These are phyloP conservation scores for Myxozyma mucilagina DNA, from an alignment of 805 yeast species.

Conservation along the genomic window DNA sequence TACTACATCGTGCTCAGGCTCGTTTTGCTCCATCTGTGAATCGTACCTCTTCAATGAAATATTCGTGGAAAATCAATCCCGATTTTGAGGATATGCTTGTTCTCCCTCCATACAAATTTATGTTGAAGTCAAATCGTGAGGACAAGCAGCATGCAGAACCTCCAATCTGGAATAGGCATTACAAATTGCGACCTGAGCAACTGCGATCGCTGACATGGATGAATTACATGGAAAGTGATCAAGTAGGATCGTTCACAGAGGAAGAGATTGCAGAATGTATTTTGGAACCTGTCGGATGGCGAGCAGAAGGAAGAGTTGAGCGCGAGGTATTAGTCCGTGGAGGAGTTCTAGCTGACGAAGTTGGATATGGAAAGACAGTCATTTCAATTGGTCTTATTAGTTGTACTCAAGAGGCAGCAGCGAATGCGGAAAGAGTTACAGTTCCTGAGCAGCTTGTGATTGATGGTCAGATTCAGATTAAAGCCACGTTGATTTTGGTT, in stretches of 20 bases:
- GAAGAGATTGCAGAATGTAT: slow-evolving; percentile 14
- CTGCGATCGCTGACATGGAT: slow-evolving; percentile 16
- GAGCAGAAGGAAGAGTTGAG: slow-evolving; percentile 14
- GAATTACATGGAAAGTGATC: slow-evolving; percentile 9
- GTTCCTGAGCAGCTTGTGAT: neutral
- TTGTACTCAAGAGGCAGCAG: slow-evolving; percentile 9
- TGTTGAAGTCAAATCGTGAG: slow-evolving; percentile 1
- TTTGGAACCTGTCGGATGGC: slow-evolving; percentile 17
- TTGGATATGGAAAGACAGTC: slow-evolving; percentile 19
- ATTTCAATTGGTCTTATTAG: slow-evolving; percentile 14
- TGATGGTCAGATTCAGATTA: slow-evolving; percentile 7
- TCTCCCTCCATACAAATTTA: neutral
- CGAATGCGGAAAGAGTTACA: neutral
- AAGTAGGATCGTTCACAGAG: slow-evolving; percentile 3
- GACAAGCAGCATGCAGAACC: slow-evolving; percentile 10
- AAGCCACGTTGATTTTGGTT: slow-evolving; percentile 13
- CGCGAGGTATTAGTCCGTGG: slow-evolving; percentile 13
- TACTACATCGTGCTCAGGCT: slow-evolving; percentile 9
- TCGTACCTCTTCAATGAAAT: neutral
- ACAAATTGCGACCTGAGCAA: slow-evolving; percentile 17
- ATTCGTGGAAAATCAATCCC: slow-evolving; percentile 6
- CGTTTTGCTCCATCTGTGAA: neutral
- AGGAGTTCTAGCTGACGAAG: slow-evolving; percentile 18
- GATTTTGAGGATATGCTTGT: slow-evolving; percentile 6
- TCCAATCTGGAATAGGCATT: slow-evolving; percentile 1